Conservation (phyloP, 148 eudicot genomes). For the Fagopyrum esculentum region DNA sequence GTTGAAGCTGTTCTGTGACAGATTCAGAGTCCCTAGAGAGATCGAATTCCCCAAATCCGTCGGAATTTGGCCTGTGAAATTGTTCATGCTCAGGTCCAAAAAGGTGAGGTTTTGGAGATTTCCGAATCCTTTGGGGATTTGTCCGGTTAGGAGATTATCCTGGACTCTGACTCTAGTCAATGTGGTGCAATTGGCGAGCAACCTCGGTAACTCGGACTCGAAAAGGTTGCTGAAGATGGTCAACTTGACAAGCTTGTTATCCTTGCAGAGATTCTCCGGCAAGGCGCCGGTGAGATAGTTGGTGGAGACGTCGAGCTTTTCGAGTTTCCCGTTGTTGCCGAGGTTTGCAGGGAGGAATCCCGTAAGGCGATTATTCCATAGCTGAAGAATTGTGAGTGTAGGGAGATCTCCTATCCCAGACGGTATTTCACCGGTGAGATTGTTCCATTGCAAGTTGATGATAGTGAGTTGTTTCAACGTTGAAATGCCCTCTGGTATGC, state of each 20-base stretch:
- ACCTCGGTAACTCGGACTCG: conserved; percentile 41
- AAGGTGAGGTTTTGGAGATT: conserved; percentile 47
- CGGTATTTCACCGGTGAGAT: conserved; percentile 64
- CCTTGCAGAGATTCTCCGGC: conserved; percentile 54
- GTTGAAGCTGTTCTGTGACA: conserved; percentile 51
- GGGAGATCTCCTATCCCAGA: conserved; percentile 57
- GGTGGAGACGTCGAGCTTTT: conserved; percentile 68
- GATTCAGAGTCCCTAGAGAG: conserved; percentile 41
- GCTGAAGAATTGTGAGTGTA: conserved; percentile 28
- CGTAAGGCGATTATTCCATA: conserved; percentile 78
- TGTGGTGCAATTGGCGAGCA: conserved; percentile 65
- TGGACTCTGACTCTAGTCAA: conserved; percentile 49
- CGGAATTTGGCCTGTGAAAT: conserved; percentile 57
- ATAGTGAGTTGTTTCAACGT: conserved; percentile 30
- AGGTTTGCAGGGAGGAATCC: conserved; percentile 58
- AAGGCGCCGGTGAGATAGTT: conserved; percentile 57
- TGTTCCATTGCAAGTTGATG: conserved; percentile 46
- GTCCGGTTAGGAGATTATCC: conserved; percentile 56
- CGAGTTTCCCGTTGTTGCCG: conserved; percentile 53
- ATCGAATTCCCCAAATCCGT: conserved; percentile 56
- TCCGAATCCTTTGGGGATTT: conserved; percentile 65
- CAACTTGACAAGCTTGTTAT: conserved; percentile 50
- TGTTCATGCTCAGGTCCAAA: conserved; percentile 61
- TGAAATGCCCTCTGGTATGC: conserved; percentile 50
- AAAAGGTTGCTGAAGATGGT: conserved; percentile 59